phyloP scores from a whole-genome alignment of 2,329 filamentous ascomycete genomes.

The Ophiostoma ulmi region DNA sequence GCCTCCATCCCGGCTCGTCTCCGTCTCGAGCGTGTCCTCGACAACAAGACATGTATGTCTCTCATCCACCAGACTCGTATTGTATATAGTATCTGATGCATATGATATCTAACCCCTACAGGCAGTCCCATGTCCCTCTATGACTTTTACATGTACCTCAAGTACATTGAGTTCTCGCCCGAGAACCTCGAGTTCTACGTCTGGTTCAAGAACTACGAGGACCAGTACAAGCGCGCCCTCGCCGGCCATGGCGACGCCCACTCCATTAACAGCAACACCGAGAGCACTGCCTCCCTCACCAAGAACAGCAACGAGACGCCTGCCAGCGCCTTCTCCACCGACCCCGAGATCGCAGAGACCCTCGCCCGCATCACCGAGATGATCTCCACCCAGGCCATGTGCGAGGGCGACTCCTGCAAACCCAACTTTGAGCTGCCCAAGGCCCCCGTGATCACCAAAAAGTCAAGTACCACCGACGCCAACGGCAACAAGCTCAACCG shows the following conservation, averaged over 20 bases:
- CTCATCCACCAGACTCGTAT: too few relatives aligned
- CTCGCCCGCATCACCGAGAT: constrained; percentile 32
- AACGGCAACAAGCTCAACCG: background rate
- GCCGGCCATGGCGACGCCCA: constrained; percentile 30
- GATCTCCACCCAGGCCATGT: constrained; percentile 33
- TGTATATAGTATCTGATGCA: too few relatives aligned
- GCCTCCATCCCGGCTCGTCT: constrained; percentile 39
- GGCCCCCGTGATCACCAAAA: constrained; percentile 7
- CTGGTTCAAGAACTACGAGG: constrained; percentile 45
- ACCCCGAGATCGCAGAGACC: constrained; percentile 35
- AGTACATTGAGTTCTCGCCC: constrained; percentile 45
- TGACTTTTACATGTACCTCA: constrained; percentile 49
- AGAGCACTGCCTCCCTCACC: constrained; percentile 32
- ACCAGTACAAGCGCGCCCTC: constrained; percentile 27
- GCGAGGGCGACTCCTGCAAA: constrained; percentile 26
- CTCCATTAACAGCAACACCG: constrained; percentile 30
- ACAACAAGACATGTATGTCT: constrained; percentile 43
- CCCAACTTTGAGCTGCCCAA: constrained; percentile 24
- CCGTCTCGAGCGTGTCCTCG: constrained; percentile 42
- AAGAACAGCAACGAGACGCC: constrained; percentile 23
- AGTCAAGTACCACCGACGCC: constrained; percentile 1
- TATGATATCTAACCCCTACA: constrained; percentile 24
- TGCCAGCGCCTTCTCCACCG: constrained; percentile 27
- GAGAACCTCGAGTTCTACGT: constrained; percentile 49
- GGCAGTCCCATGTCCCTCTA: constrained; percentile 47